Base-by-base conservation (phyloP, 768 basidiomycete species). In the Phylloporus arenicola region DNA sequence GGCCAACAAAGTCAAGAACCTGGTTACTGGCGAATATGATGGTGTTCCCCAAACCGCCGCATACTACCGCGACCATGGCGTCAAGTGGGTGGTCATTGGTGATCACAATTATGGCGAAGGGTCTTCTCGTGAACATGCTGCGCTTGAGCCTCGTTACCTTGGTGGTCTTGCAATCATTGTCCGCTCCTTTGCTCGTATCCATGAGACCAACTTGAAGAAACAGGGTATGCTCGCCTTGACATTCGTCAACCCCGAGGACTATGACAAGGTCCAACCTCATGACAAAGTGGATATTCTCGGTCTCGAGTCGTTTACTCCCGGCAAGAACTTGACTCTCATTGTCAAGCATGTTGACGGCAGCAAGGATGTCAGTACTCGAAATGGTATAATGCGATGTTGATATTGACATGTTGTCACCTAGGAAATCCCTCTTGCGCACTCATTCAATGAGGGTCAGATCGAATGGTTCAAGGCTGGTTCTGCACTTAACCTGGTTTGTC, bases 401-500 rank as follows among this genome's bases (percentile, higher is more conserved):
- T 44, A 13, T 42, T 69, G 50, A 67, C 37, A n/a, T n/a, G n/a
- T n/a, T 11, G 27, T 47, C 30, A n/a, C 54, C 20, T 54, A 84
- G 77, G 79, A 88, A 63, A 77, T 95, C 57, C 43, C 78, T 19
- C 83, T 93, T 52, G 88, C 90, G 22, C 92, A 96, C 71, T 88
- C 91, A 12, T 97, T 96, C 79, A 97, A 98, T 67, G 86, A 92
- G 71, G 92, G 92, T 42, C 94, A 96, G 73, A 94, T 96, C 64
- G 91, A 81, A 60, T 96, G 95, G 94, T 97, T 96, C 84, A 94
- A 93, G 79, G 92, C 92, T 62, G 95, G 95, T 37, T 92, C 88
- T 57, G 91, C 92, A 16, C 82, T 95, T 47, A 93, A 94, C 79
- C 64, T 92, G 72, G 86, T 90, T 58, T 33, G 80, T 75, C 3